Evolutionary conservation across 305 asterid genomes (phyloP).

Genomic region (Fraxinus platypoda): DNA sequence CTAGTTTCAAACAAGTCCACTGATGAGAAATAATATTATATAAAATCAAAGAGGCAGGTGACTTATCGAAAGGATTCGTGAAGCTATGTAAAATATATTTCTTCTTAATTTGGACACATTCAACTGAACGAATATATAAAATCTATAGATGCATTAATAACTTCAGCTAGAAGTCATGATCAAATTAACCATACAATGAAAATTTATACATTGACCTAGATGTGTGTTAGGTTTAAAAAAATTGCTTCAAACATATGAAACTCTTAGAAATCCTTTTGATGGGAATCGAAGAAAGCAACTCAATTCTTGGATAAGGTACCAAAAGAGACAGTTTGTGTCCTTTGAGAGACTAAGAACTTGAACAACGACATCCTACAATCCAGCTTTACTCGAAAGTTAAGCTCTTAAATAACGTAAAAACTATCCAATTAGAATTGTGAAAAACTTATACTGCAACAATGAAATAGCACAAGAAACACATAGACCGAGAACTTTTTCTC

Average conservation of each 20-base stretch:
- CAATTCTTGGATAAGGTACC: slow-evolving; percentile 11
- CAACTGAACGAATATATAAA: slow-evolving; percentile 8
- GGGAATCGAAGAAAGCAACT: not conserved
- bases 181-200: not conserved
- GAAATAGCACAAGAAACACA: not conserved
- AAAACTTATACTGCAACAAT: not conserved
- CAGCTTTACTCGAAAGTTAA: slow-evolving; percentile 1
- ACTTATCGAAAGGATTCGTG: not conserved
- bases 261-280: not conserved
- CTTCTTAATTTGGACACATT: slow-evolving; percentile 4
- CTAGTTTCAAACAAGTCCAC: slow-evolving; percentile 2
- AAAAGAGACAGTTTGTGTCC: not conserved
- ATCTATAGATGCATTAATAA: not conserved
- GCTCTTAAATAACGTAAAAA: not conserved
- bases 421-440: not conserved
- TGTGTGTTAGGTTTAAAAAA: not conserved
- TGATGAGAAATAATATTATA: not conserved
- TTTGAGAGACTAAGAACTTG: slow-evolving; percentile 6
- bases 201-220: slow-evolving; percentile 2
- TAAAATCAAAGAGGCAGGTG: not conserved
- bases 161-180: not conserved
- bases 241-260: not conserved
- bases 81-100: not conserved
- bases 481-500: not conserved
- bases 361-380: not conserved